Evolutionary conservation across 2,329 filamentous ascomycete species (phyloP), one percentile per base, ranked within the genome.

Genomic region (Aspergillus aculeatus): DNA sequence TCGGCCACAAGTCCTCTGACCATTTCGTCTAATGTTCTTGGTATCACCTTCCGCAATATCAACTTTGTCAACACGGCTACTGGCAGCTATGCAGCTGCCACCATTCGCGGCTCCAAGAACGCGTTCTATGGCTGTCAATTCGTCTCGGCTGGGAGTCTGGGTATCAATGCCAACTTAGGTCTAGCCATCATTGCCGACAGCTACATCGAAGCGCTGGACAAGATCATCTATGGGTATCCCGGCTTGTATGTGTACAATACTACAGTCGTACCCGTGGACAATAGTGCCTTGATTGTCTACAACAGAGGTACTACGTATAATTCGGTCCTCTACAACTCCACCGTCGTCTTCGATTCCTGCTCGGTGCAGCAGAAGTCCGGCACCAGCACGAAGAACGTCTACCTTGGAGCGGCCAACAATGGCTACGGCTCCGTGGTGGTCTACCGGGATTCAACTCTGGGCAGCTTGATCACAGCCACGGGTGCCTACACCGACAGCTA

Each of bases 121-220:
- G 76, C 73, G 2, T 78, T 80, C 55, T 81, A 82, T 61, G 70
- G 72, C n/a, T 81, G 78, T 47, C 73, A 78, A 19, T 71, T 82
- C 5, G 65, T 81, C 4, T 74, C 78, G 5, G 72, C 75, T 0
- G 77, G 79, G 14, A 63, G 62, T 5, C 64, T 66, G 24, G 69
- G 66, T 3, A 67, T 75, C 7, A 70, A 64, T 4, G 64, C 71
- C 5, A 67, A 70, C 1, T 64, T 66, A 10, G 75, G 77, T 3
- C 67, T 75, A 0, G 73, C 71, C 1, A 62, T 82, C 26, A 72
- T 82, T 24, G 77, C 77, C 9, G 74, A 80, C 61, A 80, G 77
- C 0, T 81, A 80, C 57, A 71, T 82, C 9, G 77, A 81, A 59
- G 79, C 77, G 2, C 62, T 71, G 5, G 75, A 79, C 52, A 80